A percentile compares a stretch with the other conserved stretches of the same genome.
Evolutionary conservation across 768 basidiomycete genomes (phyloP).

Genomic region (Russula griseocarnosa): DNA sequence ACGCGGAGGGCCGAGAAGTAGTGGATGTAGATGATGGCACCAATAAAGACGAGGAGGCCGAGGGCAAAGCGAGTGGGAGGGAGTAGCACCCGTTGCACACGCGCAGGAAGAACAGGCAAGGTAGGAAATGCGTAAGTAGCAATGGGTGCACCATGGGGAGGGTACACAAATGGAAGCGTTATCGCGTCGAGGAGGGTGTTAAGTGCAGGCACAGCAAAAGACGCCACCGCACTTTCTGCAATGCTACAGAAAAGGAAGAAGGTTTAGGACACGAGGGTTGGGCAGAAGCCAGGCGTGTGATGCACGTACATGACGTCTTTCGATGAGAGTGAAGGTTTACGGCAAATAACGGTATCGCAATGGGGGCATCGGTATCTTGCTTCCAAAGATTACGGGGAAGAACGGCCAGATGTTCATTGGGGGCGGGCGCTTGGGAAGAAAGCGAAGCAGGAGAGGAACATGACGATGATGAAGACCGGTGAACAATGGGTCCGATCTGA

Average conservation of each 20-base stretch:
- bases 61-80: conserved; percentile 38
- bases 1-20: too few species aligned
- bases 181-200: conserved; percentile 71
- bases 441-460: conserved; percentile 29
- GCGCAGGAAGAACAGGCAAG: conserved; percentile 53
- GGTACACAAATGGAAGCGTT: conserved; percentile 62
- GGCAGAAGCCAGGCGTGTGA: conserved; percentile 1
- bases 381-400: conserved; percentile 72
- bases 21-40: too few species aligned
- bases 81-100: conserved; percentile 72
- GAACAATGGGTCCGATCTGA: background rate
- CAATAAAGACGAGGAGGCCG: too few species aligned
- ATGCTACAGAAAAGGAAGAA: conserved; percentile 45
- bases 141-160: conserved; percentile 65
- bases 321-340: conserved; percentile 60
- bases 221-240: conserved; percentile 83
- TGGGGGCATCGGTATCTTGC: conserved; percentile 56
- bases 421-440: conserved; percentile 29
- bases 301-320: conserved; percentile 67
- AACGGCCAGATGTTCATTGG: conserved; percentile 75
- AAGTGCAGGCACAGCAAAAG: conserved; percentile 62
- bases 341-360: conserved; percentile 76
- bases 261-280: conserved; percentile 3
- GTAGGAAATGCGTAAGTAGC: conserved; percentile 51
- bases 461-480: conserved; percentile 30